Evolutionary conservation across 1,284 basidiomycete genomes (phyloP).

Genomic region (Pisolithus thermaeus): DNA sequence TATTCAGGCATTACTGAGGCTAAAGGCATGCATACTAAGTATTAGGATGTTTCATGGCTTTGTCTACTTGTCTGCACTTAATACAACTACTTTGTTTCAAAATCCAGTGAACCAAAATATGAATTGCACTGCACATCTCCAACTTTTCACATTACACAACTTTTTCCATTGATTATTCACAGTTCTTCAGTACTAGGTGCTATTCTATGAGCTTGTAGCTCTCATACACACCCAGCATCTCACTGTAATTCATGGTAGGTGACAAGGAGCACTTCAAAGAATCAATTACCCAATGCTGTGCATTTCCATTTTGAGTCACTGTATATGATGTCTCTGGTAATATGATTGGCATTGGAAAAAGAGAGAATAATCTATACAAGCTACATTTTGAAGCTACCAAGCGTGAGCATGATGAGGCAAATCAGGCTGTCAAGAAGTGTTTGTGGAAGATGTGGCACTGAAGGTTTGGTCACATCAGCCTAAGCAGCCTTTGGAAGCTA

Average conservation of each 20-base stretch:
- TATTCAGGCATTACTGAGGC: constrained; percentile 14
- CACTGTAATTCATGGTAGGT: not conserved
- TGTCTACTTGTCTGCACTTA: not conserved
- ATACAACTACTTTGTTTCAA: not conserved
- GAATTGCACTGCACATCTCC: constrained; percentile 3
- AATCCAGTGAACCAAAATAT: not conserved
- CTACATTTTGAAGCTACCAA: too few species aligned
- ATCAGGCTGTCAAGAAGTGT: too few species aligned
- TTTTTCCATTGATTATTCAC: not conserved
- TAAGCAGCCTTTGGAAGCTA: too few species aligned
- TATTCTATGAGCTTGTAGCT: not conserved
- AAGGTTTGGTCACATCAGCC: too few species aligned
- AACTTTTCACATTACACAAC: not conserved
- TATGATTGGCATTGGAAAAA: constrained; percentile 18
- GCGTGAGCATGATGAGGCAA: too few species aligned
- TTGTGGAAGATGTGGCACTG: too few species aligned
- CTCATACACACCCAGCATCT: not conserved
- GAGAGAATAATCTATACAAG: constrained; percentile 4
- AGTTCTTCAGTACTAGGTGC: not conserved
- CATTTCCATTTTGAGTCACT: not conserved
- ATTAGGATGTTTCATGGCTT: constrained; percentile 9
- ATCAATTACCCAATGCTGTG: not conserved
- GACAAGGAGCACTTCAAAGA: not conserved
- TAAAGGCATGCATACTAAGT: constrained; percentile 18
- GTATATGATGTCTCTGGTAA: not conserved